Evolutionary conservation across 2,329 filamentous ascomycete genomes (phyloP), one percentile per base, ranked within the genome.

Genomic region (Fusarium pininemorale): DNA sequence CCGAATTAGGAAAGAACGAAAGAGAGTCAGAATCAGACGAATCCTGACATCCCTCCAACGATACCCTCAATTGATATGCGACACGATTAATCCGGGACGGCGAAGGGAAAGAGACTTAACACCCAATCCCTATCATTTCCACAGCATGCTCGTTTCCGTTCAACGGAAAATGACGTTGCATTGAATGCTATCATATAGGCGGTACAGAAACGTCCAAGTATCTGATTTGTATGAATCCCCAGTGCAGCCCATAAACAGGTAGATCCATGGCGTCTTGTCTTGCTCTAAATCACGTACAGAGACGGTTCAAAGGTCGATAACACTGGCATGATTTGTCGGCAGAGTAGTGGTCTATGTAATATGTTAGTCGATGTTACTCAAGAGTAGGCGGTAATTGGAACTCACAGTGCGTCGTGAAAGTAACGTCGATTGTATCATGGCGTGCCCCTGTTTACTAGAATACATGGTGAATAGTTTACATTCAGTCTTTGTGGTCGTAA

Each of bases 81-180:
- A n/a, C 39, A n/a, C 4, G 1, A 1, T 41, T 6, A n/a, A 41
- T 7, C 20, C 22, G n/a, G 2, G 7, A 15, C 14, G 5, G 22
- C 9, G 14, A 42, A 14, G 37, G 6, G 14, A 6, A 11, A 42
- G n/a, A 6, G n/a, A 42, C 41, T 24, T 42, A 16, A 10, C 6
- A 4, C 22, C 14, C 2, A 38, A 2, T 6, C 22, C 5, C 5
- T 7, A 10, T 24, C 41, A 42, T n/a, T 11, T 24, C 16, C 14
- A 24, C n/a, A 12, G 41, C 41, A 24, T 10, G 4, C 24, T 24
- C 14, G 6, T 44, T 44, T 24, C 41, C 9, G n/a, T 16, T 16
- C n/a, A 10, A 42, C 8, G 16, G 22, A 6, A n/a, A 11, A 42
- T 7, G 24, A 44, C 8, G 41, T 44, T 24, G 1, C 6, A 9